phyloP scores from a whole-genome alignment of 164 flowering plant genomes.

The Malania oleifera region DNA sequence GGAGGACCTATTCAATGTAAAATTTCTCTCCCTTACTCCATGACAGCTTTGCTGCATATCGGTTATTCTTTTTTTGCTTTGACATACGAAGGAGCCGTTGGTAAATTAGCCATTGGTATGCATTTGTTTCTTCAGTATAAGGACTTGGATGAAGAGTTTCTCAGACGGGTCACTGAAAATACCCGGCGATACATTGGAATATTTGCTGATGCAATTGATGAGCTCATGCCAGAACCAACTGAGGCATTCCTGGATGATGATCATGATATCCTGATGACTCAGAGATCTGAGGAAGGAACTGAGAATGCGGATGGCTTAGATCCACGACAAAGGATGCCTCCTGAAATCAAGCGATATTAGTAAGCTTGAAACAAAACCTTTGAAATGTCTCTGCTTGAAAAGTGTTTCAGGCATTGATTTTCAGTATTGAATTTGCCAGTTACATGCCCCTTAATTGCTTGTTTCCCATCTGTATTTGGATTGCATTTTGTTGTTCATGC shows the following conservation, averaged over 20 bases:
- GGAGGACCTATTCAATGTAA: slow-evolving; percentile 73
- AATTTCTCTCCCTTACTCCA: not conserved
- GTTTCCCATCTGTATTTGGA: too few species aligned
- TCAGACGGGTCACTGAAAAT: slow-evolving; percentile 67
- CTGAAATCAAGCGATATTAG: slow-evolving; percentile 87
- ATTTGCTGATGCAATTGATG: slow-evolving; percentile 84
- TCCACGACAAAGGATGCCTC: slow-evolving; percentile 76
- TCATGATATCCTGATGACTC: slow-evolving; percentile 85
- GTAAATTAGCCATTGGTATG: not conserved
- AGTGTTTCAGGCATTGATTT: not conserved
- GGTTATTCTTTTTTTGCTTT: not conserved
- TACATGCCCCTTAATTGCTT: not conserved
- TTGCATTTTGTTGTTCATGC: too few species aligned
- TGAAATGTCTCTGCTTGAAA: not conserved
- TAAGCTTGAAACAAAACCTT: slow-evolving; percentile 29
- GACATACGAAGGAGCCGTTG: slow-evolving; percentile 5
- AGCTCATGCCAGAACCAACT: slow-evolving; percentile 80
- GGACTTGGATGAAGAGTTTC: slow-evolving; percentile 81
- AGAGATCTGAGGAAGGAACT: slow-evolving; percentile 67
- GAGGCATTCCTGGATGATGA: slow-evolving; percentile 85
- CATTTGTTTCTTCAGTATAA: slow-evolving; percentile 47
- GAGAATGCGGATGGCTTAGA: slow-evolving; percentile 67
- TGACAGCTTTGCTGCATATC: not conserved
- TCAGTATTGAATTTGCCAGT: not conserved
- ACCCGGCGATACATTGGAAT: slow-evolving; percentile 74